A percentile compares a stretch with the other conserved stretches of the same genome.
Evolutionary conservation across 2,329 filamentous ascomycete genomes (phyloP).

Genomic region (Colletotrichum horii): DNA sequence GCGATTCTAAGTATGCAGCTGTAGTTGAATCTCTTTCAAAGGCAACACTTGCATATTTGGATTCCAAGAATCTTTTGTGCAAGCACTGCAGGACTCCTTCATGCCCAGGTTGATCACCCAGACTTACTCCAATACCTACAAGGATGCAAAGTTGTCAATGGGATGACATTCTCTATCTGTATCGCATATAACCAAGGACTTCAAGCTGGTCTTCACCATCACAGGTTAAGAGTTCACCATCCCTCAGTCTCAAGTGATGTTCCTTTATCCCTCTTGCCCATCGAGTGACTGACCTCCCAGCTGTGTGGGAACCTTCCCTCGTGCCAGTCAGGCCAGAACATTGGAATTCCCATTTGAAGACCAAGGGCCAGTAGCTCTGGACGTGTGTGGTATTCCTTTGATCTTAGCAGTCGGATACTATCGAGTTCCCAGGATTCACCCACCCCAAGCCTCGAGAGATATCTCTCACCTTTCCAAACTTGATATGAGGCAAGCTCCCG

Average conservation of each 20-base stretch:
- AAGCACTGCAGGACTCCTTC: not conserved
- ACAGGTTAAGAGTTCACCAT: not conserved
- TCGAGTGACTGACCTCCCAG: not conserved
- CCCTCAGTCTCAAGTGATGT: not conserved
- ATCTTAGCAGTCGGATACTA: not conserved
- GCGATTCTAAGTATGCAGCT: fast-evolving
- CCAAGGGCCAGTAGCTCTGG: not conserved
- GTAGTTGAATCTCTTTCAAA: not conserved
- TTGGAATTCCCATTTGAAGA: not conserved
- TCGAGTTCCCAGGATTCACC: not conserved
- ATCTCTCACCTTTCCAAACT: not conserved
- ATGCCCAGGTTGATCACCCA: not conserved
- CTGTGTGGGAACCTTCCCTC: not conserved
- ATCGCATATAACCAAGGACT: fast-evolving
- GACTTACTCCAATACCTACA: not conserved
- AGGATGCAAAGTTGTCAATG: not conserved
- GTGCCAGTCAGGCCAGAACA: not conserved
- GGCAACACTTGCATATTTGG: not conserved
- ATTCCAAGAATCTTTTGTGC: not conserved
- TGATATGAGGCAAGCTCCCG: not conserved
- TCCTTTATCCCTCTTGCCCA: not conserved
- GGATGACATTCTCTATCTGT: fast-evolving
- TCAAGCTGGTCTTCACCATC: not conserved
- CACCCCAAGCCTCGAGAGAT: not conserved
- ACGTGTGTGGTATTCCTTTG: not conserved